Base-by-base conservation (phyloP, 2,329 filamentous ascomycete species). In the Fonsecaea monophora region DNA sequence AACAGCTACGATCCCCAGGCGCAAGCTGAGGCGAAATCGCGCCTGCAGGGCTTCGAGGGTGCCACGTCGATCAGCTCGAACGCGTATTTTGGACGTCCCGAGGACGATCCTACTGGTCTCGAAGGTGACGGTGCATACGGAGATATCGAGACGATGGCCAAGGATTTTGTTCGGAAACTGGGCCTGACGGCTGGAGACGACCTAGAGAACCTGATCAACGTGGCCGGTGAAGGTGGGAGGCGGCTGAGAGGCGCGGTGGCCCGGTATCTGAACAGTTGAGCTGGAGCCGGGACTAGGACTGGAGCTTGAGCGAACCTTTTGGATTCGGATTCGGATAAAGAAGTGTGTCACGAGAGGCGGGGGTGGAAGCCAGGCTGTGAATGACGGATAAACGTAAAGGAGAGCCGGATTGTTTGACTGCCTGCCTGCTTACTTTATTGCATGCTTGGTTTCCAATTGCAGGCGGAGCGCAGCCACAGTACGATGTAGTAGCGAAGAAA, bases 121-220 rank as follows among this genome's bases (percentile, higher is more conserved):
- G 92, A 92, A 53, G 75, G 77, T 2, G 53, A 48, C 40, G 78
- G 78, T 30, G 83, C 86, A 54, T 97, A 97, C 72, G 93, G 94
- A 55, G 94, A 97, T 75, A 82, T 99, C 66, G 95, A 99, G 81
- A 86, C 83, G n/a, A 93, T 93, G 0, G 95, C 95, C 67, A 97
- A 95, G 82, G 95, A 99, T 79, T 96, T 98, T 80, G 89, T 98
- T 37, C 89, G 95, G 75, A 93, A 92, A 77, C 97, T 98, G 77
- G 95, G 95, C 58, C 91, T 97, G 73, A 98, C 94, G 3, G 94
- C 95, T 30, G 94, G 93, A 64, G 95, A 99, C 77, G 95, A 99
- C 78, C 81, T 99, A 64, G 95, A 99, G 79, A 97, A 97, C 78
- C 79, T 98, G 73, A 90, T 89, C 30, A 88, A 89, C 73, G 85